Conservation (phyloP, 1,139 yeast genomes). For the Diutina pseudorugosa region DNA sequence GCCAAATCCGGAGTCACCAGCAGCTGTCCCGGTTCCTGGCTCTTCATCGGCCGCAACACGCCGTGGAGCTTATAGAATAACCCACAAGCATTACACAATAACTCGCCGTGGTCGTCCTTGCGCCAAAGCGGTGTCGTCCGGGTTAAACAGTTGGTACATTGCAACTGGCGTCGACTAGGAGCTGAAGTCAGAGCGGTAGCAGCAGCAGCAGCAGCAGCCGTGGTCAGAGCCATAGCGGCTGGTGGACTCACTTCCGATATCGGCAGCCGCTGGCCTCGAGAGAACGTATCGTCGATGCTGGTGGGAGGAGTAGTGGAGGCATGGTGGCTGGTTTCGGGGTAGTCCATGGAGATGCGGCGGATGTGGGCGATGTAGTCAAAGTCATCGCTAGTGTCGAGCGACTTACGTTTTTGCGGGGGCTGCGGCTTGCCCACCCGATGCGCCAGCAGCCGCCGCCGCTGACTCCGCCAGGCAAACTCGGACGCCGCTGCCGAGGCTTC, state of each 20-base stretch:
- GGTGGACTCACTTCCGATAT: not conserved
- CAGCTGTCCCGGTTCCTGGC: not conserved
- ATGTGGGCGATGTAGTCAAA: conserved; percentile 39
- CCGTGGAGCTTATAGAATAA: conserved; percentile 3
- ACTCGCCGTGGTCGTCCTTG: conserved; percentile 30
- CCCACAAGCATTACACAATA: conserved; percentile 38
- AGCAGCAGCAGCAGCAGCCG: not conserved
- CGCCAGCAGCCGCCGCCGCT: not conserved
- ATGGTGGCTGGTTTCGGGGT: not conserved
- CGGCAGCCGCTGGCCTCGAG: not conserved
- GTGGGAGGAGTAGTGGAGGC: not conserved
- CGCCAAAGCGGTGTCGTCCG: conserved; percentile 38
- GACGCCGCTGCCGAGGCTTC: not conserved
- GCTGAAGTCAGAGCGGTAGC: conserved; percentile 6
- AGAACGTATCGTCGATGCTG: not conserved
- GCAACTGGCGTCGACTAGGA: conserved; percentile 11
- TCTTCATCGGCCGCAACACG: conserved; percentile 26
- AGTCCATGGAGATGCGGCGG: conserved; percentile 27
- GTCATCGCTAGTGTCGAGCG: conserved; percentile 15
- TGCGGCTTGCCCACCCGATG: not conserved
- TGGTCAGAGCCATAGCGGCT: too few relatives aligned
- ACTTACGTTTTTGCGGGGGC: not conserved
- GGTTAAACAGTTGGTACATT: conserved; percentile 35
- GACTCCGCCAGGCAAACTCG: not conserved
- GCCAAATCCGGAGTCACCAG: not conserved